Base-by-base conservation (phyloP, 495 filamentous ascomycete genomes). In the Xylaria curta region DNA sequence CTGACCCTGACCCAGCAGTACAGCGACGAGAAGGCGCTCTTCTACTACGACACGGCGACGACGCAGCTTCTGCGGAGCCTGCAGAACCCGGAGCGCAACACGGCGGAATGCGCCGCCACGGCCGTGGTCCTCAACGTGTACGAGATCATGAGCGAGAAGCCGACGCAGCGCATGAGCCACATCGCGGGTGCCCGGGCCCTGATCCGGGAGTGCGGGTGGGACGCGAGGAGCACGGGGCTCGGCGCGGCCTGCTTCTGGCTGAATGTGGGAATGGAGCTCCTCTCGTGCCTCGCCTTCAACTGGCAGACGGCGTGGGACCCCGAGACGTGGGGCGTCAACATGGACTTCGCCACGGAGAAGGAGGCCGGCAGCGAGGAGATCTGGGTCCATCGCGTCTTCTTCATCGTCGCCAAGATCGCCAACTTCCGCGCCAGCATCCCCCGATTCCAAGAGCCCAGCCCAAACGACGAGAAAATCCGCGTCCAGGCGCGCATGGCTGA, bases 211-310 rank as follows among this genome's bases (percentile, higher is more conserved):
- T 97, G 94, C 76, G 88, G 89, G 17, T 99, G 96, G 96, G 92
- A 91, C 74, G 93, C 94, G 1, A 89, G 87, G 64, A 92, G 92
- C 33, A 86, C 85, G 4, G 94, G 94, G 4, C 87, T 98, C 54
- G 94, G 94, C 10, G 90, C 91, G 1, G 93, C 95, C 13, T 98
- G 95, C 79, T 98, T 98, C 81, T 98, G 95, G 94, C 81, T 97
- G 21, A 98, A 97, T 75, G 89, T 97, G 17, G 90, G 91, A 19
- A 92, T 97, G 89, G 96, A 99, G 78, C 82, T 98, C 15, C 85
- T 98, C 28, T 93, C 89, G 73, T 97, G 94, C 80, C 82, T 98
- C 26, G 89, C 92, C 70, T 93, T 94, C 79, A 94, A 94, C 80
- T 97, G 94, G 93, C 87, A 91, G 70, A 87, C 94, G 3, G 90